phyloP scores from a whole-genome alignment of 1,284 basidiomycete species.

The Coniophora puteana region DNA sequence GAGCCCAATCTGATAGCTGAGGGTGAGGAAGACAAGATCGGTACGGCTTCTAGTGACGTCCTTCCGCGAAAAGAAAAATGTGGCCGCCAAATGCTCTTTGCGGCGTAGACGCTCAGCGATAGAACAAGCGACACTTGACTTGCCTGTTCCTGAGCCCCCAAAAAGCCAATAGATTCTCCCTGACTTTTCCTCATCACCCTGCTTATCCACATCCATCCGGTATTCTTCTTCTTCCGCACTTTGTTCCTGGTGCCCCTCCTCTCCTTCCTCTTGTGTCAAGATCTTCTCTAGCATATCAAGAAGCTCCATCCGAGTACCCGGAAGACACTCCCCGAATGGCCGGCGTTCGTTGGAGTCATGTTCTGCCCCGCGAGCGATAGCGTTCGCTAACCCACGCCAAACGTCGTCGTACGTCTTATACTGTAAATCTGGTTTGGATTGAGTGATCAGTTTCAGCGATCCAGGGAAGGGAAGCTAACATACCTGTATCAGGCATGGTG shows the following conservation, averaged over 20 bases:
- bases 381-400: no score
- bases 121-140: conserved; percentile 19
- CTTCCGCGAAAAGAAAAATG: conserved; percentile 17
- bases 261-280: conserved; percentile 9
- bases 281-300: conserved; percentile 14
- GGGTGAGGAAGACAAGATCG: conserved; percentile 12
- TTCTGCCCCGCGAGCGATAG: no score
- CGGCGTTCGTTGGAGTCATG: conserved; percentile 16
- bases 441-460: no score
- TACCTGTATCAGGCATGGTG: no score
- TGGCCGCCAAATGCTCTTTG: conserved; percentile 14
- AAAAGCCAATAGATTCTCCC: conserved; percentile 19
- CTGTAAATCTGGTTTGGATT: no score
- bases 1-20: conserved; percentile 10
- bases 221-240: no score
- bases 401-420: no score
- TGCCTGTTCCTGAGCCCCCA: conserved; percentile 15
- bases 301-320: conserved; percentile 20
- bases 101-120: conserved; percentile 14
- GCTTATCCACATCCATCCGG: no score
- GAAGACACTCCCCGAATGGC: conserved; percentile 18
- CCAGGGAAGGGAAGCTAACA: no score
- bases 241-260: no score
- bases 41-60: conserved; percentile 12
- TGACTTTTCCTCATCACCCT: no score